These are phyloP conservation scores for Pleurotus ostreatus DNA, from an alignment of 768 basidiomycete species.

Conservation along the genomic window DNA sequence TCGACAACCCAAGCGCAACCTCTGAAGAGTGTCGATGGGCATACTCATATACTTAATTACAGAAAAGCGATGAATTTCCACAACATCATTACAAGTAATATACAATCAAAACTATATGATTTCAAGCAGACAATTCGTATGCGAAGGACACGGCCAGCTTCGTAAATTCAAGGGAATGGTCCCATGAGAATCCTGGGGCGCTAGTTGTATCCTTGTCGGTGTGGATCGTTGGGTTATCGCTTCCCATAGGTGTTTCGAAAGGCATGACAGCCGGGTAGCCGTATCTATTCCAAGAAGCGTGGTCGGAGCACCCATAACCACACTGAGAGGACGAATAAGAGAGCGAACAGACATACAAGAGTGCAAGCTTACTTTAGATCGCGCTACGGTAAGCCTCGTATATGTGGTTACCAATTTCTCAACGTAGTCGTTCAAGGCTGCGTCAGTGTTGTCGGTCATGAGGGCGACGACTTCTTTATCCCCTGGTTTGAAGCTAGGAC, in stretches of 20 bases:
- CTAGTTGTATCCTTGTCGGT: slow-evolving; percentile 40
- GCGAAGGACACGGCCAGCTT: slow-evolving; percentile 57
- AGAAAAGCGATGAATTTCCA: no score
- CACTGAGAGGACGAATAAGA: slow-evolving; percentile 20
- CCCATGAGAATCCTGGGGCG: slow-evolving; percentile 42
- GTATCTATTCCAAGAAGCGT: slow-evolving; percentile 41
- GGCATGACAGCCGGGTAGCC: slow-evolving; percentile 39
- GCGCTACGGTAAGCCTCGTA: slow-evolving; percentile 31
- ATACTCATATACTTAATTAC: no score
- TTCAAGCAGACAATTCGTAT: slow-evolving; percentile 39
- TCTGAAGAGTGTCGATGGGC: no score
- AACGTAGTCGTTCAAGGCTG: slow-evolving; percentile 40
- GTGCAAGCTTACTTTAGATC: slow-evolving; percentile 28
- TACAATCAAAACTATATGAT: no score
- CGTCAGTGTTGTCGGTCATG: slow-evolving; percentile 35
- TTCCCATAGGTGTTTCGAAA: slow-evolving; percentile 37
- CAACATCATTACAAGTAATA: no score
- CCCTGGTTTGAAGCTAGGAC: slow-evolving; percentile 41
- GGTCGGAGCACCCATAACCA: slow-evolving; percentile 41
- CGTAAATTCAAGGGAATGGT: slow-evolving; percentile 55
- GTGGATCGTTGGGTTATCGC: slow-evolving; percentile 42
- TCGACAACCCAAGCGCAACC: no score
- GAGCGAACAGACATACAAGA: background rate
- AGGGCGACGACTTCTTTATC: slow-evolving; percentile 37
- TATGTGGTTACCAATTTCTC: slow-evolving; percentile 33